These are phyloP conservation scores for Corrigiola litoralis DNA, from an alignment of 179 eudicot species.

Conservation along the genomic window DNA sequence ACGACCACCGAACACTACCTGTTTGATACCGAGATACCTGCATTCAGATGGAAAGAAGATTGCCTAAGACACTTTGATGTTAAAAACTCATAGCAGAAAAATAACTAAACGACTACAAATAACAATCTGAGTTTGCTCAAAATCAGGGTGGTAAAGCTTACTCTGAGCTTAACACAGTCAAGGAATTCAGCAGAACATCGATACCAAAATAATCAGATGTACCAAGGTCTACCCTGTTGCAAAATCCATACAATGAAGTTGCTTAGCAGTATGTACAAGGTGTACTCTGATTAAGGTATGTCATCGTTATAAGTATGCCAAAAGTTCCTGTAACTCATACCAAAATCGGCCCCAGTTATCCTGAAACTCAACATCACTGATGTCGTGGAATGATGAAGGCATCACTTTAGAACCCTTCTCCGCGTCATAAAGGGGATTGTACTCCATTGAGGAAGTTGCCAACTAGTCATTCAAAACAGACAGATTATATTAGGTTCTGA, in stretches of 20 bases:
- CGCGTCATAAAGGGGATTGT: slow-evolving; percentile 74
- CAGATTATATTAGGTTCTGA: background rate
- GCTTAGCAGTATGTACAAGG: too few species aligned
- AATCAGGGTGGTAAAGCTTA: slow-evolving; percentile 27
- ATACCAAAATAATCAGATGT: slow-evolving; percentile 79
- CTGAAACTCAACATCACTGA: slow-evolving; percentile 83
- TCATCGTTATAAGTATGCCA: background rate
- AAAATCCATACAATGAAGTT: slow-evolving; percentile 9
- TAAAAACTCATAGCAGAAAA: background rate
- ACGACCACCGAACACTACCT: slow-evolving; percentile 87
- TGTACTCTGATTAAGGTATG: background rate
- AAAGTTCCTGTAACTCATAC: slow-evolving; percentile 35
- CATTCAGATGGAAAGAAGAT: background rate
- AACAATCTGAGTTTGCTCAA: slow-evolving; percentile 1
- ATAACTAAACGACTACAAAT: too few species aligned
- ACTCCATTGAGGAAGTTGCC: slow-evolving; percentile 65
- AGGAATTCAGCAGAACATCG: slow-evolving; percentile 85
- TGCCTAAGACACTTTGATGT: background rate
- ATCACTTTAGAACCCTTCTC: slow-evolving; percentile 68
- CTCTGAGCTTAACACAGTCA: slow-evolving; percentile 91
- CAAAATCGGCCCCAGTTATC: slow-evolving; percentile 95
- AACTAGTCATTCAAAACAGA: slow-evolving; percentile 37
- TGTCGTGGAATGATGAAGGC: slow-evolving; percentile 96
- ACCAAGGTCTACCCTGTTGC: slow-evolving; percentile 92
- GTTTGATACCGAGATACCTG: slow-evolving; percentile 85